phyloP scores from a whole-genome alignment of 2,329 filamentous ascomycete species.

The Alternaria gaisen region DNA sequence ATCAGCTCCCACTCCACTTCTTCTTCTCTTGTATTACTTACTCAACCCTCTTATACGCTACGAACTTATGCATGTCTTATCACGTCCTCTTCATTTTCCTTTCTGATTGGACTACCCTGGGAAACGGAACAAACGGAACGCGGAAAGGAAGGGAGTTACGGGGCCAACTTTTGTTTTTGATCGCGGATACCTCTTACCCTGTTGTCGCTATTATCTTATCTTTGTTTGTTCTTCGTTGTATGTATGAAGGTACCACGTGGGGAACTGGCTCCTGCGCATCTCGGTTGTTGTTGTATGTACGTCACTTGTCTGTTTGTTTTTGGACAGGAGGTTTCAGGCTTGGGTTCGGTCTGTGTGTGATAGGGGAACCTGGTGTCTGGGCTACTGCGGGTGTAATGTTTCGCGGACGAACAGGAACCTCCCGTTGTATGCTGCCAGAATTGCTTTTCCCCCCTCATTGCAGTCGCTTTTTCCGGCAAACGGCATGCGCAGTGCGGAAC shows the following conservation, averaged over 20 bases:
- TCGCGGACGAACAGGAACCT: slow-evolving; percentile 9
- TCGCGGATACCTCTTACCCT: slow-evolving; percentile 44
- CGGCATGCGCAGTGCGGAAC: not conserved
- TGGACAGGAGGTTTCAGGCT: not conserved
- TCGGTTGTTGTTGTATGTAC: slow-evolving; percentile 10
- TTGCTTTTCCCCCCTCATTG: not conserved
- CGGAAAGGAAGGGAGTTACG: slow-evolving; percentile 8
- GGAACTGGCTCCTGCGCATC: slow-evolving; percentile 6
- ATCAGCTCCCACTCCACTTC: slow-evolving; percentile 19
- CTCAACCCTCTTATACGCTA: slow-evolving; percentile 17
- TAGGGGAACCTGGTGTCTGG: not conserved
- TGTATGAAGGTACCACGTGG: slow-evolving; percentile 30
- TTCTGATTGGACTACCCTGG: slow-evolving; percentile 29
- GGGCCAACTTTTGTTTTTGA: slow-evolving; percentile 12
- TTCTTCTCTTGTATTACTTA: slow-evolving; percentile 49
- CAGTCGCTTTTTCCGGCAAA: not conserved
- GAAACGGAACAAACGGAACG: slow-evolving; percentile 3
- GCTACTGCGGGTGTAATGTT: slow-evolving; percentile 20
- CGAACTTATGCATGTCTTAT: slow-evolving; percentile 6
- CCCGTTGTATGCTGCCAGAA: not conserved
- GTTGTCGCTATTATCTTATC: slow-evolving; percentile 11
- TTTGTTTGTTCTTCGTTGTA: slow-evolving; percentile 25
- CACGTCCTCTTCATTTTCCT: slow-evolving; percentile 24
- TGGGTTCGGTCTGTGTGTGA: not conserved
- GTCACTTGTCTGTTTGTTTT: not conserved